Conservation (phyloP, 352 stramenopile genomes). For the Blastocystis sp. region DNA sequence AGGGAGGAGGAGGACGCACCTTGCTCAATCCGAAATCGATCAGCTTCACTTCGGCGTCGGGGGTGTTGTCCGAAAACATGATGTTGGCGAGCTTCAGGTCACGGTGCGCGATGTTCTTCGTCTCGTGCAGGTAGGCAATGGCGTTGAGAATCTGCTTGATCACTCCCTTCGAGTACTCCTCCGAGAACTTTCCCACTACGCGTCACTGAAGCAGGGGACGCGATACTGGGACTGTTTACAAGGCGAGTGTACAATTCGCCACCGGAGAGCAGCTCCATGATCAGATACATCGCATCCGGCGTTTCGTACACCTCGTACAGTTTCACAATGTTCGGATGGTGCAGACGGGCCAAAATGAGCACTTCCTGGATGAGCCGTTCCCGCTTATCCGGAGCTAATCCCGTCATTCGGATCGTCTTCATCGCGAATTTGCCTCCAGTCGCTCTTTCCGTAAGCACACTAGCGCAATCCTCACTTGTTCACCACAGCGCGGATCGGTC, state of each 20-base stretch:
- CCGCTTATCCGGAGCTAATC: neutral
- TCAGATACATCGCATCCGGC: conserved; percentile 39
- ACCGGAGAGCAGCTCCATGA: conserved; percentile 30
- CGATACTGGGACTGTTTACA: conserved; percentile 27
- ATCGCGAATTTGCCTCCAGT: conserved; percentile 47
- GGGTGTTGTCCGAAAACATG: conserved; percentile 42
- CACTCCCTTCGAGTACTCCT: conserved; percentile 40
- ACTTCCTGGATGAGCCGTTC: conserved; percentile 41
- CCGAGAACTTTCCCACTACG: conserved; percentile 48
- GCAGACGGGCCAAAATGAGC: conserved; percentile 29
- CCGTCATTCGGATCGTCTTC: conserved; percentile 38
- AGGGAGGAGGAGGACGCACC: neutral
- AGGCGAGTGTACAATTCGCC: conserved; percentile 58
- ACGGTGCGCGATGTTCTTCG: conserved; percentile 56
- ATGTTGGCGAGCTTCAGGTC: conserved; percentile 62
- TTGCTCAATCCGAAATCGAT: conserved; percentile 68
- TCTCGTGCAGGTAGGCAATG: conserved; percentile 58
- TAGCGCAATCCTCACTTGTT: neutral
- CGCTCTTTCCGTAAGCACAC: neutral
- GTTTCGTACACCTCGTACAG: conserved; percentile 63
- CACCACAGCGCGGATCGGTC: conserved; percentile 13
- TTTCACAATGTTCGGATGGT: conserved; percentile 66
- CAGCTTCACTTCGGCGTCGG: conserved; percentile 56
- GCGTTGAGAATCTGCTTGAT: conserved; percentile 45
- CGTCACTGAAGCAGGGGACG: neutral